Evolutionary conservation across 2,329 filamentous ascomycete genomes (phyloP).

Genomic region (Alternaria triticimaculans): DNA sequence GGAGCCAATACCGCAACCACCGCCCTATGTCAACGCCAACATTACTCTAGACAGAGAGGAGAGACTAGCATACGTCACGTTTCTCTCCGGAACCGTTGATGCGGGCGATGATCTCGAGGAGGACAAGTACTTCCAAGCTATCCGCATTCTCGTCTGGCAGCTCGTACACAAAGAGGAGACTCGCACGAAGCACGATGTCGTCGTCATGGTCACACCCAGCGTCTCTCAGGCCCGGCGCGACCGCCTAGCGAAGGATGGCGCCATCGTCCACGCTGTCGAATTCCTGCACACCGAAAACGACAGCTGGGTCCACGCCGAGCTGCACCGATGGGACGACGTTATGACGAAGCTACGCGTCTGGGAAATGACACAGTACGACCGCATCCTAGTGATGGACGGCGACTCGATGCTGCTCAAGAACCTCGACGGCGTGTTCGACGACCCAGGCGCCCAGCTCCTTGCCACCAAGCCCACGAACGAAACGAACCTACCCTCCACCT

Average conservation of each 20-base stretch:
- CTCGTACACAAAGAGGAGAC: constrained; percentile 35
- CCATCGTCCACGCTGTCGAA: constrained; percentile 33
- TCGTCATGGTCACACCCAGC: constrained; percentile 37
- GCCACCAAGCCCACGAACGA: constrained; percentile 2
- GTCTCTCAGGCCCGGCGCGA: constrained; percentile 27
- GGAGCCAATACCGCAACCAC: neutral
- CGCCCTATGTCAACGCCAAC: neutral
- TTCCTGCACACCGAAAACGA: constrained; percentile 24
- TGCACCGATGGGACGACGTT: constrained; percentile 42
- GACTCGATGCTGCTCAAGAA: constrained; percentile 42
- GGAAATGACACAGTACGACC: constrained; percentile 46
- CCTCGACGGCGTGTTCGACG: constrained; percentile 46
- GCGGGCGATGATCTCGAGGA: constrained; percentile 28
- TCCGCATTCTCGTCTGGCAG: constrained; percentile 41
- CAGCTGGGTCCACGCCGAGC: constrained; percentile 22
- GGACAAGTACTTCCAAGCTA: constrained; percentile 38
- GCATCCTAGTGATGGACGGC: constrained; percentile 46
- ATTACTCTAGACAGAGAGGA: neutral
- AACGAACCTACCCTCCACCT: constrained; percentile 33
- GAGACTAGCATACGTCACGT: constrained; percentile 35
- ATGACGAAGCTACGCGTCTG: constrained; percentile 51
- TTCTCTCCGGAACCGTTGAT: constrained; percentile 27
- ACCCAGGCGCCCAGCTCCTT: constrained; percentile 30
- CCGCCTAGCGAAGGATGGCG: constrained; percentile 33
- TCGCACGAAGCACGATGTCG: constrained; percentile 28